Evolutionary conservation across 805 yeast species (phyloP).

Genomic region (Diddensiella santjacobensis): DNA sequence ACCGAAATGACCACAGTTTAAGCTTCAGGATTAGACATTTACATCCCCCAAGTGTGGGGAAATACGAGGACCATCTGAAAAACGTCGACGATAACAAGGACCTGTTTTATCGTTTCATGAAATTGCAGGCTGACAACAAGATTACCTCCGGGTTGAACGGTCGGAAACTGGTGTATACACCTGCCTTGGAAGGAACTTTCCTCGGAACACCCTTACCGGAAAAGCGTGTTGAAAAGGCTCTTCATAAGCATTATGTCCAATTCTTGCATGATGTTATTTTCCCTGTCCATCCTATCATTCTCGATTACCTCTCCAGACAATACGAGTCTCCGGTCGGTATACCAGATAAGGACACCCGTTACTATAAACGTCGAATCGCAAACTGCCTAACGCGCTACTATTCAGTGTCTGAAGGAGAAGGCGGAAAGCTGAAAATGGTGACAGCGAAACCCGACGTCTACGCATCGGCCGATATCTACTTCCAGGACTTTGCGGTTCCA

Average conservation of each 20-base stretch:
- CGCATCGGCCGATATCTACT: background rate
- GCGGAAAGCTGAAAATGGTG: conserved; percentile 11
- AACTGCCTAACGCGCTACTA: conserved; percentile 12
- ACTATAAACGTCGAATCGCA: conserved; percentile 15
- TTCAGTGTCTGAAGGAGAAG: conserved; percentile 6
- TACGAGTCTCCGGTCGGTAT: conserved; percentile 1
- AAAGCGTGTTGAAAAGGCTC: conserved; percentile 13
- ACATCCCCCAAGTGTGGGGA: conserved; percentile 16
- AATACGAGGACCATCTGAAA: conserved; percentile 16
- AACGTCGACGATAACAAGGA: background rate
- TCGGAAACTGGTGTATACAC: conserved; percentile 21
- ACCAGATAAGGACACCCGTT: conserved; percentile 3
- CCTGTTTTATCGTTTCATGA: conserved; percentile 18
- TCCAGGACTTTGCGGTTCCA: too few species aligned
- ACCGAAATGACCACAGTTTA: conserved; percentile 7
- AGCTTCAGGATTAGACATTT: conserved; percentile 21
- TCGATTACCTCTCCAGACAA: conserved; percentile 15
- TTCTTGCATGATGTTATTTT: conserved; percentile 11
- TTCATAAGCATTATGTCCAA: conserved; percentile 13
- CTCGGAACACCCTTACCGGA: conserved; percentile 20
- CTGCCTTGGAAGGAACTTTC: conserved; percentile 15
- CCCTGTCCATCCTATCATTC: conserved; percentile 20
- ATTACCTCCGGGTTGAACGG: conserved; percentile 19
- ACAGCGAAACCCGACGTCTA: background rate
- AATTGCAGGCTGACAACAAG: conserved; percentile 10